phyloP scores from a whole-genome alignment of 1,139 yeast genomes.

The Candida labiduridarum region DNA sequence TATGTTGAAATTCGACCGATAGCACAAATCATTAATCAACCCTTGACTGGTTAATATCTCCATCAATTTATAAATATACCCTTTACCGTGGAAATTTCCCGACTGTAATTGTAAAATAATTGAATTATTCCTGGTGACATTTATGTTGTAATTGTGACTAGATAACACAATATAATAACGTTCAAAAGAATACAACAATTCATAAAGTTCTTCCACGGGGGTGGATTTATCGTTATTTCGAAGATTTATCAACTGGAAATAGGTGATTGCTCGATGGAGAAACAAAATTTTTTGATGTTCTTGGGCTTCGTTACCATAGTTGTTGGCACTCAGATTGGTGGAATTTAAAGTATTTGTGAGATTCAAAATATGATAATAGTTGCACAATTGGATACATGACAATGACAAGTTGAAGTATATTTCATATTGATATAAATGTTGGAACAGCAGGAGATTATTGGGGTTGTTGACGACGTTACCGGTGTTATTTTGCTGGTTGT shows the following conservation, averaged over 20 bases:
- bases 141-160: conserved; percentile 27
- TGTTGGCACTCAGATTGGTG: conserved; percentile 7
- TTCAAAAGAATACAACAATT: conserved; percentile 35
- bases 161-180: conserved; percentile 34
- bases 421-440: conserved; percentile 27
- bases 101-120: conserved; percentile 16
- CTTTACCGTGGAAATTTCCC: conserved; percentile 3
- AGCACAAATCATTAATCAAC: conserved; percentile 19
- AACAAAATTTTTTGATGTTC: conserved; percentile 39
- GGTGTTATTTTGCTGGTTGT: not conserved
- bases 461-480: not conserved
- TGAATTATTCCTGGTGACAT: conserved; percentile 24
- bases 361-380: conserved; percentile 38
- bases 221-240: conserved; percentile 23
- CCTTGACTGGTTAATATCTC: conserved; percentile 17
- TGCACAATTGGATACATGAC: conserved; percentile 35
- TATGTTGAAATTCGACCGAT: conserved; percentile 20
- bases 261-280: conserved; percentile 39
- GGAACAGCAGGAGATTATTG: conserved; percentile 6
- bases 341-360: conserved; percentile 19
- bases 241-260: conserved; percentile 36
- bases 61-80: conserved; percentile 18
- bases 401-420: conserved; percentile 40
- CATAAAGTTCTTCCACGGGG: conserved; percentile 40
- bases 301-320: conserved; percentile 22